phyloP scores from a whole-genome alignment of 2,329 filamentous ascomycete genomes.

The Hawksworthiomyces lignivorus region DNA sequence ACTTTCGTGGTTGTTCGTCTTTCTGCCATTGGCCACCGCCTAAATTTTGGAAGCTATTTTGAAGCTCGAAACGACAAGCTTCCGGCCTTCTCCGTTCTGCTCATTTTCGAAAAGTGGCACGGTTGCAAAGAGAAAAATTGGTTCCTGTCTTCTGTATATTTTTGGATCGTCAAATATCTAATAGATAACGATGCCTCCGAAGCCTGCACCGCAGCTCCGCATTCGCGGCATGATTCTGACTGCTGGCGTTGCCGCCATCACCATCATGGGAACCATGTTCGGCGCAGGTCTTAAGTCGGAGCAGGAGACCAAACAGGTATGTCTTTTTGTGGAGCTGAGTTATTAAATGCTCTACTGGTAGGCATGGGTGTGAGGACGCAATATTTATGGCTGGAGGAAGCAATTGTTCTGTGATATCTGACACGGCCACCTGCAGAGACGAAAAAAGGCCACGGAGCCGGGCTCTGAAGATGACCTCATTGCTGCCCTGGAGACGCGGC shows the following conservation, averaged over 20 bases:
- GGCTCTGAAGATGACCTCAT: slow-evolving; percentile 21
- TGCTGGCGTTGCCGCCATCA: slow-evolving; percentile 21
- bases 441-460: slow-evolving; percentile 17
- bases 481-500: slow-evolving; percentile 22
- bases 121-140: too few species aligned
- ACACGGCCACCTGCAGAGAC: too few species aligned
- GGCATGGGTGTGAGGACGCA: too few species aligned
- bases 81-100: too few species aligned
- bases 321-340: background rate
- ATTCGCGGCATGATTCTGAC: slow-evolving; percentile 16
- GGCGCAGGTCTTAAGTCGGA: slow-evolving; percentile 26
- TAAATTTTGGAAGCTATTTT: slow-evolving; percentile 3
- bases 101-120: too few species aligned
- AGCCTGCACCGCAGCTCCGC: slow-evolving; percentile 6
- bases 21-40: slow-evolving; percentile 15
- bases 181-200: slow-evolving; percentile 1
- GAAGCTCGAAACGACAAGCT: background rate
- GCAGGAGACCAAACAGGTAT: slow-evolving; percentile 16
- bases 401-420: too few species aligned
- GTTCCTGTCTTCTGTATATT: too few species aligned
- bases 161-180: too few species aligned
- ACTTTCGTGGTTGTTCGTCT: background rate
- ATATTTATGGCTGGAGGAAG: too few species aligned
- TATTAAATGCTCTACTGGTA: too few species aligned
- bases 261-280: slow-evolving; percentile 23